A percentile compares a stretch with the other conserved stretches of the same genome.
phyloP scores from a whole-genome alignment of 176 grass and related monocot genomes.

The Zea luxurians region DNA sequence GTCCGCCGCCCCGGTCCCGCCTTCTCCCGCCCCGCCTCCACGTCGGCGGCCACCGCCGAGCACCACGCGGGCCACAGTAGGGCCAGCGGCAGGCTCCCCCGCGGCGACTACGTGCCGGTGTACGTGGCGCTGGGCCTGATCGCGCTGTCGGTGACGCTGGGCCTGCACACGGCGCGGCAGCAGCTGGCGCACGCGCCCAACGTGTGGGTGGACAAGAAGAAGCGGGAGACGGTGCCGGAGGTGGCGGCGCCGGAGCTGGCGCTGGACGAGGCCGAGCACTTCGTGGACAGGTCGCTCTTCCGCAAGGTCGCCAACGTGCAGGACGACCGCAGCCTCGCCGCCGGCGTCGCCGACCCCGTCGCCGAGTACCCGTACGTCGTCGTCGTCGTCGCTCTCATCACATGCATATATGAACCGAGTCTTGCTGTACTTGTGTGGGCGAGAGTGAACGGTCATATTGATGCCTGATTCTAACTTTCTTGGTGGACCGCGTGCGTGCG shows the following conservation, averaged over 20 bases:
- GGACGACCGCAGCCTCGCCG: constrained; percentile 47
- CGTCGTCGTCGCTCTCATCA: too few species aligned
- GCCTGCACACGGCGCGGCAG: constrained; percentile 59
- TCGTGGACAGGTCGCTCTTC: constrained; percentile 58
- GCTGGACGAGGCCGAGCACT: constrained; percentile 48
- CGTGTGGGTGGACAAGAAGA: constrained; percentile 83
- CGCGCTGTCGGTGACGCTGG: constrained; percentile 46
- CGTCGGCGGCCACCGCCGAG: constrained; percentile 10
- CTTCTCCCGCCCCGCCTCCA: constrained; percentile 6
- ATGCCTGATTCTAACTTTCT: too few species aligned
- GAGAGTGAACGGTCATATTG: too few species aligned
- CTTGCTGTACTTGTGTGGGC: too few species aligned
- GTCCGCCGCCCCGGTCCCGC: neutral
- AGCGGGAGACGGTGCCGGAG: constrained; percentile 75
- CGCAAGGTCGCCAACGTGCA: constrained; percentile 75
- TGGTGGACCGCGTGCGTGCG: neutral
- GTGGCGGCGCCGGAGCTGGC: constrained; percentile 60
- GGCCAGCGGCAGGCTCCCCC: neutral
- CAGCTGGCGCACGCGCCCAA: constrained; percentile 78
- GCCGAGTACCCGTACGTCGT: constrained; percentile 17
- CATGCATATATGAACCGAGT: too few species aligned
- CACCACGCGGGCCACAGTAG: neutral
- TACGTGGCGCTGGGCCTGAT: constrained; percentile 68
- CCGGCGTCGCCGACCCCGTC: constrained; percentile 57
- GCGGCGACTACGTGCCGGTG: constrained; percentile 65